These are phyloP conservation scores for Puccinia horiana DNA, from an alignment of 1,284 basidiomycete species.

Conservation along the genomic window DNA sequence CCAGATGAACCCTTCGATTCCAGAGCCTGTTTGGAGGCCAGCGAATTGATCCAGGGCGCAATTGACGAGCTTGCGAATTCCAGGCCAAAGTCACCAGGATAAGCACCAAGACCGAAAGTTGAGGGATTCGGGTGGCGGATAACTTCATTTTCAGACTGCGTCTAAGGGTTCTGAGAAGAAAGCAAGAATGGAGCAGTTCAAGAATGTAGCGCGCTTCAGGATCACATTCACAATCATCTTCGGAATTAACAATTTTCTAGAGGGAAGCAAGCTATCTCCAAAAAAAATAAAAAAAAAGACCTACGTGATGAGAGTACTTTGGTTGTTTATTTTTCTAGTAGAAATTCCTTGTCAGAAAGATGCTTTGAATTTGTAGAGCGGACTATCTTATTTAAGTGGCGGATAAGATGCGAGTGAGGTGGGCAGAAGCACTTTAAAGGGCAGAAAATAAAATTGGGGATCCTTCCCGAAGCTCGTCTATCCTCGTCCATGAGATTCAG, in stretches of 20 bases:
- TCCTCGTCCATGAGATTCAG: neutral
- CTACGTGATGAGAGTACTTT: conserved; percentile 1
- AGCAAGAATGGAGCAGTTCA: neutral
- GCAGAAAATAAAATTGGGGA: neutral
- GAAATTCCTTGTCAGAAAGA: neutral
- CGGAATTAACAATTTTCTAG: neutral
- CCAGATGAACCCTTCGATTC: neutral
- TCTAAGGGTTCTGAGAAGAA: neutral
- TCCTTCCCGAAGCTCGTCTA: neutral
- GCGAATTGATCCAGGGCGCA: neutral
- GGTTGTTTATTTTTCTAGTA: neutral
- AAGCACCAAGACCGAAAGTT: neutral
- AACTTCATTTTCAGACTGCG: neutral
- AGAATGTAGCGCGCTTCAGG: neutral
- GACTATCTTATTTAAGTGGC: too few relatives aligned
- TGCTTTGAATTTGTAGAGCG: neutral
- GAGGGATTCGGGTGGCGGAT: neutral
- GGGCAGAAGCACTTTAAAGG: neutral
- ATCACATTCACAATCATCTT: neutral
- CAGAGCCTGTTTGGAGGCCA: neutral
- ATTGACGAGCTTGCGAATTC: conserved; percentile 3
- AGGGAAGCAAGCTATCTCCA: neutral
- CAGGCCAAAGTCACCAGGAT: neutral
- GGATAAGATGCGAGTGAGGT: neutral
- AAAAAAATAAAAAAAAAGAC: neutral